A percentile compares a stretch with the other conserved stretches of the same genome.
phyloP scores from a whole-genome alignment of 2,329 filamentous ascomycete genomes.

The Apiospora malaysiana region DNA sequence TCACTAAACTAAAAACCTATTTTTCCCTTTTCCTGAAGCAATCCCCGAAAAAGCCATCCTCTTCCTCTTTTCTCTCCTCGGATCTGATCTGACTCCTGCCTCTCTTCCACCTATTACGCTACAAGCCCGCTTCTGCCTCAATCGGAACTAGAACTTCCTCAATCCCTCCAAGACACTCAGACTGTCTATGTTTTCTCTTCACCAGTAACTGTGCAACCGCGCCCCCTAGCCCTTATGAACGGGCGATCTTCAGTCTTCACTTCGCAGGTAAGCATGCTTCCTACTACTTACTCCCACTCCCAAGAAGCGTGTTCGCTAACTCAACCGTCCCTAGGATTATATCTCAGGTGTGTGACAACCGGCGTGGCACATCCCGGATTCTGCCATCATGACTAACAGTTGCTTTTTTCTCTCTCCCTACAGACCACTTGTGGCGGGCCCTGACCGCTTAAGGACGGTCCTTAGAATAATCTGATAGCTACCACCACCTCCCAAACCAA shows the following conservation, averaged over 20 bases:
- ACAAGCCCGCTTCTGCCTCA: not conserved
- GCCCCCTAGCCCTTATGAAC: constrained; percentile 75
- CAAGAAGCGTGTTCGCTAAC: constrained; percentile 56
- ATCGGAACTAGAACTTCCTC: constrained; percentile 6
- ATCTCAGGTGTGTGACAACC: constrained; percentile 64
- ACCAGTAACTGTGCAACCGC: constrained; percentile 31
- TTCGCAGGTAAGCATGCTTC: constrained; percentile 73
- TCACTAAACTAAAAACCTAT: too few species aligned
- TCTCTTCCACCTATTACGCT: not conserved
- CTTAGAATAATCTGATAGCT: constrained; percentile 38
- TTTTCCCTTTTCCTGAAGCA: constrained; percentile 3
- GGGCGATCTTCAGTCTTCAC: constrained; percentile 84
- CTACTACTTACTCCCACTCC: too few species aligned
- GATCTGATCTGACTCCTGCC: not conserved
- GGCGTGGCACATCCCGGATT: not conserved
- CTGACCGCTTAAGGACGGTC: constrained; percentile 50
- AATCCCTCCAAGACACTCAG: not conserved
- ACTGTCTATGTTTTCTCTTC: constrained; percentile 27
- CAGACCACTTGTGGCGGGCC: constrained; percentile 62
- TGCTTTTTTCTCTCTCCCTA: constrained; percentile 23
- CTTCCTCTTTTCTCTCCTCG: constrained; percentile 28
- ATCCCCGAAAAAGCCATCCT: constrained; percentile 20
- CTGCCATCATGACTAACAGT: constrained; percentile 22
- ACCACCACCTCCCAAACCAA: constrained; percentile 28
- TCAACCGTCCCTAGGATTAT: constrained; percentile 64